Base-by-base conservation (phyloP, 2,329 filamentous ascomycete genomes). In the Colletotrichum graminicola region DNA sequence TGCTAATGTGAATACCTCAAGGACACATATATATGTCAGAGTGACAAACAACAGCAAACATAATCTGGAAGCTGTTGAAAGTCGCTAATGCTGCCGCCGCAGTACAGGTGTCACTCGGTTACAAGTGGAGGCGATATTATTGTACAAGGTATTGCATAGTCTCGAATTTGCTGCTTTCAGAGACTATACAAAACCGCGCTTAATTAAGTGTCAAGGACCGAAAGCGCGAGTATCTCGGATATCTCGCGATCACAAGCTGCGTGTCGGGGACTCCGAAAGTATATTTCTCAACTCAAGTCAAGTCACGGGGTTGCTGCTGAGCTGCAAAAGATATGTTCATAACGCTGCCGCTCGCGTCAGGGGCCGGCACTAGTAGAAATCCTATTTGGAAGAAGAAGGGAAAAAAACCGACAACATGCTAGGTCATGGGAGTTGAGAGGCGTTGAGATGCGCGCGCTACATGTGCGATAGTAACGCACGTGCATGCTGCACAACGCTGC, bases 401-500 rank as follows among this genome's bases (percentile, higher is more conserved):
- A 39, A 14, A 39, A 12, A 1, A 16, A 18, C 43, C 4, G 43
- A n/a, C 45, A 1, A 23, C n/a, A 41, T 29, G 18, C 11, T 12
- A 11, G 16, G 45, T n/a, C 21, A 8, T n/a, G 43, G 6, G 14
- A 62, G n/a, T 21, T 47, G 26, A 26, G n/a, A 36, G 41, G 63
- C 64, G 56, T 43, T 34, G 47, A 12, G 67, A 62, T 56, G 26
- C 26, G 56, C 49, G 56, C 63, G 47, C 49, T 23, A 51, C 62
- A 34, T 56, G 41, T 57, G 51, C 7, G 57, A 59, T 71, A 5
- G 56, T 29, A 29, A 71, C 34, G 51, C 64, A 67, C 51, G 14
- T 62, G 68, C 43, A 67, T 62, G 34, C 60, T 67, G 63, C 64
- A 71, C 16, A 52, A 36, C 57, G 64, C 64, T 57, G 68, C 3